A percentile compares a stretch with the other conserved stretches of the same genome.
phyloP scores from a whole-genome alignment of 1,284 basidiomycete species.

The Microstroma glucosiphilum region DNA sequence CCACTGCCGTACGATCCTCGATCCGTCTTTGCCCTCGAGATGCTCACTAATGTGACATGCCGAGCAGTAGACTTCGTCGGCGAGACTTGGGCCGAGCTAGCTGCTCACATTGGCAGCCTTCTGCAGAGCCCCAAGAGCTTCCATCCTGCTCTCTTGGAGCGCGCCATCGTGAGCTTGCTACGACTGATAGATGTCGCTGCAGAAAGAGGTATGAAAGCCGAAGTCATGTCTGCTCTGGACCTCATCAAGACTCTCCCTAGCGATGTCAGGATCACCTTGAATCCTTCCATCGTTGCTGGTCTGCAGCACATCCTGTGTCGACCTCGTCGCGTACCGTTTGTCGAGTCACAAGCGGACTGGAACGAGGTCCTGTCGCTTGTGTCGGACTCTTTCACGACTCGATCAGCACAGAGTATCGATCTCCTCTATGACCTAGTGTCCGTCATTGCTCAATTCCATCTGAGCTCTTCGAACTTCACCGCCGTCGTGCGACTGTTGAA shows the following conservation, averaged over 20 bases:
- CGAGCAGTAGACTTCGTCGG: constrained; percentile 63
- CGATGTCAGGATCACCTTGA: constrained; percentile 70
- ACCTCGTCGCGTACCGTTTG: constrained; percentile 58
- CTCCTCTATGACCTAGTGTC: not conserved
- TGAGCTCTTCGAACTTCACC: not conserved
- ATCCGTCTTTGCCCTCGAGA: constrained; percentile 86
- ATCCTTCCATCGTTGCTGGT: constrained; percentile 83
- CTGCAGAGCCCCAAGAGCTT: constrained; percentile 72
- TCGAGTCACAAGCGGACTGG: constrained; percentile 88
- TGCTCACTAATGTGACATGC: constrained; percentile 76
- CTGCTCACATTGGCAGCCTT: constrained; percentile 79
- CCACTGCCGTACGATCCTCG: constrained; percentile 83
- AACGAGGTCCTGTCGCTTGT: constrained; percentile 84
- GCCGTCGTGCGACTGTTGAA: constrained; percentile 58
- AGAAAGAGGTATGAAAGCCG: constrained; percentile 56
- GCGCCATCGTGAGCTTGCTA: constrained; percentile 68
- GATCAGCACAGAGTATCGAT: constrained; percentile 62
- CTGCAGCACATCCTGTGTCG: constrained; percentile 68
- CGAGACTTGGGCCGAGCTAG: constrained; percentile 84
- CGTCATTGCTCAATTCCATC: not conserved
- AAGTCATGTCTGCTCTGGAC: constrained; percentile 89
- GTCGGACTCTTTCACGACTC: constrained; percentile 64
- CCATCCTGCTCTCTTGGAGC: constrained; percentile 82
- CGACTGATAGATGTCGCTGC: constrained; percentile 21
- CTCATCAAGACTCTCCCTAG: constrained; percentile 73